Evolutionary conservation across 768 basidiomycete genomes (phyloP).

Genomic region (Lactarius deliciosus): DNA sequence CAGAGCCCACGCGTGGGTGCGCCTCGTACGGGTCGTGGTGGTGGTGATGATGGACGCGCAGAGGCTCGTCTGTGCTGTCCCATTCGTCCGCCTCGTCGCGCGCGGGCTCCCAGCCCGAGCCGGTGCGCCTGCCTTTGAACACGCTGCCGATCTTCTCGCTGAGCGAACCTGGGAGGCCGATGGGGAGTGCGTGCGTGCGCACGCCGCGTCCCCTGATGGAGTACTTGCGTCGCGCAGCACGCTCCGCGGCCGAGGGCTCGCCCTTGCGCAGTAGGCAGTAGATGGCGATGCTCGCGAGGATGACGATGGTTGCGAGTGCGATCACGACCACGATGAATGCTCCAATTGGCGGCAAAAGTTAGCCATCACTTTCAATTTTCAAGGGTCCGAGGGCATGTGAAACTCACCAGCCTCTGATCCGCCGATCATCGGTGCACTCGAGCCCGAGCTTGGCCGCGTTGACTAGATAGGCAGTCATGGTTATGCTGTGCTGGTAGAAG

Average conservation of each 20-base stretch:
- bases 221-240: slow-evolving; percentile 34
- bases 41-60: slow-evolving; percentile 4
- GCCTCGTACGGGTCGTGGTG: neutral
- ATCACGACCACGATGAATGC: slow-evolving; percentile 61
- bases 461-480: slow-evolving; percentile 4
- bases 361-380: neutral
- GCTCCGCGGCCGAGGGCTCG: slow-evolving; percentile 44
- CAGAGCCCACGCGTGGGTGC: slow-evolving; percentile 1
- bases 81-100: slow-evolving; percentile 20
- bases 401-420: slow-evolving; percentile 28
- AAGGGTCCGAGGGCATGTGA: neutral
- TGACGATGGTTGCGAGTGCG: slow-evolving; percentile 51
- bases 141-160: slow-evolving; percentile 26
- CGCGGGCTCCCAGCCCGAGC: slow-evolving; percentile 27
- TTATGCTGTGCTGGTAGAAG: slow-evolving; percentile 8
- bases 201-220: slow-evolving; percentile 22
- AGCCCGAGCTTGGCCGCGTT: neutral
- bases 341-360: neutral
- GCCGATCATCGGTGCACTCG: slow-evolving; percentile 20
- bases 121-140: slow-evolving; percentile 26
- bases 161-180: slow-evolving; percentile 27
- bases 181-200: slow-evolving; percentile 26
- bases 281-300: slow-evolving; percentile 52
- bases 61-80: slow-evolving; percentile 25
- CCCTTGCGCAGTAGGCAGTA: slow-evolving; percentile 56